Evolutionary conservation across 768 basidiomycete genomes (phyloP), one percentile per base, ranked within the genome.

Genomic region (Sarcodon aspratus): DNA sequence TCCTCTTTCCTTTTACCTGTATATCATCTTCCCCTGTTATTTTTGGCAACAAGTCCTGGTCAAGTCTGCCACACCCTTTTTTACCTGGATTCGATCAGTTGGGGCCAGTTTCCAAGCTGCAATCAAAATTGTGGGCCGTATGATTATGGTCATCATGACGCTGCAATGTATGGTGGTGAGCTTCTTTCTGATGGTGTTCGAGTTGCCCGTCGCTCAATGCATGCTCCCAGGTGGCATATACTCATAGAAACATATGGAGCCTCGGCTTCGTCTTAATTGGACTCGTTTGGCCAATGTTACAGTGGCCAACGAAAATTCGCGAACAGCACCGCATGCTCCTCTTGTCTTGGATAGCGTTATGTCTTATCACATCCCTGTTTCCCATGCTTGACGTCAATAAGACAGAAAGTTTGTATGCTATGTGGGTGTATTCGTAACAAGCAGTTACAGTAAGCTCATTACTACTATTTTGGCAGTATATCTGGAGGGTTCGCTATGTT

Each of bases 111-210:
- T 46, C n/a, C 11, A 40, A 46, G 45, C 36, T 44, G 15, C 36
- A 17, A 42, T 44, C 27, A 50, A 52, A 36, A 44, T 62, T n/a
- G 43, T 64, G 0, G 13, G 65, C 1, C 62, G 63, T 13, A 58
- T 54, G 7, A 34, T 55, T 1, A 56, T 75, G 27, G 66, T 74
- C 5, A 52, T 75, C 2, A 57, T 55, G 1, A 71, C 70, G 2
- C 67, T 88, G 44, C 73, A 80, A 53, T 70, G 75, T 40, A 87
- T 89, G 84, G 85, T 86, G 58, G 86, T 85, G 63, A 45, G 85
- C 21, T 27, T 27, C 21, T 27, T n/a, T 70, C 31, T 13, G 43
- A 43, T 33, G 17, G 44, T n/a, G 6, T 50, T 36, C 32, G 10
- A 44, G 7, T 11, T 35, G 3, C 38, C 15, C 15, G 17, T 13